Base-by-base conservation (phyloP, 768 basidiomycete genomes). In the Auriscalpium vulgare region DNA sequence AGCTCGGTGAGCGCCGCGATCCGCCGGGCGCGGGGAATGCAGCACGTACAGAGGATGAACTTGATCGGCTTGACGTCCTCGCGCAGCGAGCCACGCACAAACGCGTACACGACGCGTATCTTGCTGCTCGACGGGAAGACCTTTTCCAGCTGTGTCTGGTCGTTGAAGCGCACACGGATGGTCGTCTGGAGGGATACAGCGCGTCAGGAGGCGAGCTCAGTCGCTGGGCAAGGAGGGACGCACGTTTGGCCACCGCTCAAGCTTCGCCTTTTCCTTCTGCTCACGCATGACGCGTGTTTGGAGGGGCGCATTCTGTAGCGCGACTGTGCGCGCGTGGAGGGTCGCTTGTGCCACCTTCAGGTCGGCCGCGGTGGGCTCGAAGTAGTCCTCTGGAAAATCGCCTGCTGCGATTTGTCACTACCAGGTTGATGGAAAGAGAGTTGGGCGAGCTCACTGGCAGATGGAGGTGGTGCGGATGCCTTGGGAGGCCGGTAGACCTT, bases 51-150 rank as follows among this genome's bases (percentile, higher is more conserved):
- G 40, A 95, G 75, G 40, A 92, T 76, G 64, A 93, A 95, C 63
- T 91, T 91, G 70, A 82, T 81, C 3, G 84, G 77, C 66, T 88
- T 83, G 47, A 84, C 81, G 58, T 91, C 88, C 55, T 89, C 87
- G 45, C 81, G 73, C 37, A 95, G 72, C 19, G 81, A 80, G 36
- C 75, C 71, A 37, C 86, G 80, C 52, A 93, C 90, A 60, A 94
- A 94, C 10, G 87, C 88, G 66, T 95, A 95, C 9, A 95, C 81
- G 2, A 85, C 76, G 50, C 80, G 79, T 51, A 95, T 91, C 68
- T 88, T 93, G 69, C 84, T 81, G 4, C 79, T 79, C 7, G 92
- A 93, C 3, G 83, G 76, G 65, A 95, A 94, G 0, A 71, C 70
- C 62, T 82, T 84, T 71, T 95, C 92, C 13, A 95, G 75, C 65